These are phyloP conservation scores for Aspergillus aculeatinus DNA, from an alignment of 2,329 filamentous ascomycete genomes.

Conservation along the genomic window DNA sequence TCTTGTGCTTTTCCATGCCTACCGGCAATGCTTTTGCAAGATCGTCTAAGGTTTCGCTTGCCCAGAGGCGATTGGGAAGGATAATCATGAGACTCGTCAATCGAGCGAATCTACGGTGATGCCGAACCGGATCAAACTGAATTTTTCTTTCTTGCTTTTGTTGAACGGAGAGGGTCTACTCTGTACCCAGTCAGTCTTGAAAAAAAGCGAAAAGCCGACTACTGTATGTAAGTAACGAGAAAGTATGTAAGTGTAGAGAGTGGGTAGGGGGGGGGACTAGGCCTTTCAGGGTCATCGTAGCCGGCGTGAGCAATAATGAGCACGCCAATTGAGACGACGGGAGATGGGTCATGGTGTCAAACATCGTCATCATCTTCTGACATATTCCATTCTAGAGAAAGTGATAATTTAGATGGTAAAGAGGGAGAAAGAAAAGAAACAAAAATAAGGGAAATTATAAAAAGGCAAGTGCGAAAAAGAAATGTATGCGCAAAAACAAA, in stretches of 20 bases:
- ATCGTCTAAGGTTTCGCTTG: not conserved
- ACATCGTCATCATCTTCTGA: not conserved
- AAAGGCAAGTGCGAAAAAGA: not conserved
- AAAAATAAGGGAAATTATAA: not conserved
- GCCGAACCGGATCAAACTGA: not conserved
- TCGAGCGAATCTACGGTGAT: not conserved
- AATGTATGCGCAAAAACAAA: not conserved
- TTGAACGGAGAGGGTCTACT: not conserved
- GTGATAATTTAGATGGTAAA: not conserved
- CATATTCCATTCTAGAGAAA: not conserved
- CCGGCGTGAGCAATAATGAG: not conserved
- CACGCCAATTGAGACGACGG: no score
- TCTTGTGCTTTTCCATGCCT: not conserved
- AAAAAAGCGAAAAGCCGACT: not conserved
- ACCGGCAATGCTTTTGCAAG: not conserved
- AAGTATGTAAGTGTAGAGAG: not conserved
- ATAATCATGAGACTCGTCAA: constrained; percentile 20
- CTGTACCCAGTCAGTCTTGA: not conserved
- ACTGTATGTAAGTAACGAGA: not conserved
- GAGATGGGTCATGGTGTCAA: not conserved
- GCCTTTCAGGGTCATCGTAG: not conserved
- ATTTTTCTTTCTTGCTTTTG: not conserved
- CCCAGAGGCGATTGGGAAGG: constrained; percentile 13
- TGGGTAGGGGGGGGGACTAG: not conserved
- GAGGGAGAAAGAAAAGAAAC: not conserved